Percentiles rank a stretch among this genome's conserved stretches.
These are phyloP conservation scores for Pseudocercospora crystallina DNA, from an alignment of 2,329 filamentous ascomycete genomes.

Conservation along the genomic window DNA sequence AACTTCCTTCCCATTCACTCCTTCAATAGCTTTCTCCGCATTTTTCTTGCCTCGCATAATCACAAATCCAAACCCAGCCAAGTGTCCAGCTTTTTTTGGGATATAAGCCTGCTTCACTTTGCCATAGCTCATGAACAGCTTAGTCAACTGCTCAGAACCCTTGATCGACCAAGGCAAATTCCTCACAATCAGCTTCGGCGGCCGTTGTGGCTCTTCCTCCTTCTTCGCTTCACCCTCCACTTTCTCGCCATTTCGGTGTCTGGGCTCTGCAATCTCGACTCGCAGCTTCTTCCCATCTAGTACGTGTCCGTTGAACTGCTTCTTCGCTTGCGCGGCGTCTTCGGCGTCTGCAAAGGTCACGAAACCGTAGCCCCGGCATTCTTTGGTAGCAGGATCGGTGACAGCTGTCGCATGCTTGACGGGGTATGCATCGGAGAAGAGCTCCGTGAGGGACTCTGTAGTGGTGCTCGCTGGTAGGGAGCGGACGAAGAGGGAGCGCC, in stretches of 20 bases:
- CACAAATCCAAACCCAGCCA: slow-evolving; percentile 91
- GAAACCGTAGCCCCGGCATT: slow-evolving; percentile 90
- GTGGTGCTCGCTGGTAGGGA: slow-evolving; percentile 77
- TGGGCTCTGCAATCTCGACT: slow-evolving; percentile 82
- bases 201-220: slow-evolving; percentile 63
- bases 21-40: slow-evolving; percentile 81
- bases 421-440: slow-evolving; percentile 92
- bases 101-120: slow-evolving; percentile 87
- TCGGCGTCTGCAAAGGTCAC: slow-evolving; percentile 94
- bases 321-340: slow-evolving; percentile 77
- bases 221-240: slow-evolving; percentile 60
- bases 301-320: slow-evolving; percentile 74
- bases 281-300: slow-evolving; percentile 80
- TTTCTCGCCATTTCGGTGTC: slow-evolving; percentile 63
- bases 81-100: slow-evolving; percentile 69
- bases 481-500: slow-evolving; percentile 76
- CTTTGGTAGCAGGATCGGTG: slow-evolving; percentile 77
- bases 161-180: slow-evolving; percentile 97
- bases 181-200: slow-evolving; percentile 83
- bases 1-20: slow-evolving; percentile 83
- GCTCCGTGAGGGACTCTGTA: slow-evolving; percentile 76
- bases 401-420: slow-evolving; percentile 97
- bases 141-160: slow-evolving; percentile 73
- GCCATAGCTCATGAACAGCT: slow-evolving; percentile 81
- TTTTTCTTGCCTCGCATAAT: slow-evolving; percentile 85